These are phyloP conservation scores for Tephrocybe sp. DNA, from an alignment of 768 basidiomycete genomes.

Conservation along the genomic window DNA sequence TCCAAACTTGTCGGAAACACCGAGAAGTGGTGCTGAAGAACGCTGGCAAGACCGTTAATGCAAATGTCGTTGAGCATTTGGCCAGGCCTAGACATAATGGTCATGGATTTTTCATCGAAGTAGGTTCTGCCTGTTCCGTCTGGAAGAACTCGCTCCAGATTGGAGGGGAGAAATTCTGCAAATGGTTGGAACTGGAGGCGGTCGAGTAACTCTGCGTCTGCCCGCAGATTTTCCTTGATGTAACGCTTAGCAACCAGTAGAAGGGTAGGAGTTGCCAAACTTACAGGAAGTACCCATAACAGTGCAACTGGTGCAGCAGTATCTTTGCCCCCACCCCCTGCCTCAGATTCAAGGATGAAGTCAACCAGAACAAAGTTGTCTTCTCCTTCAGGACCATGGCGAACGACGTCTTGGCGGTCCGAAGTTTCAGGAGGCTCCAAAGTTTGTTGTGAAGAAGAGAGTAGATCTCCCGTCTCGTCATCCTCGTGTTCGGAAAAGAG, in stretches of 20 bases:
- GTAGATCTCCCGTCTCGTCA: no score
- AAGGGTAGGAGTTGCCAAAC: no score
- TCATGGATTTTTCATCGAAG: slow-evolving; percentile 6
- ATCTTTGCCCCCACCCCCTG: background rate
- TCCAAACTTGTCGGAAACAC: background rate
- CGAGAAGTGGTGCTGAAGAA: slow-evolving; percentile 14
- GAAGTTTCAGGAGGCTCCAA: background rate
- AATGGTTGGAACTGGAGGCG: background rate
- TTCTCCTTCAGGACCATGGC: background rate
- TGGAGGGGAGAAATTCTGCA: background rate
- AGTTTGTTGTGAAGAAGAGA: no score
- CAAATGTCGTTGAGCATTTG: slow-evolving; percentile 23
- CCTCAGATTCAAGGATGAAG: background rate
- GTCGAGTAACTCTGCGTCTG: background rate
- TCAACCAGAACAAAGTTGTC: background rate
- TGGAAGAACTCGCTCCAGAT: background rate
- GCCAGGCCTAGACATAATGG: background rate
- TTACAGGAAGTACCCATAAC: no score
- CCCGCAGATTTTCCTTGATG: background rate
- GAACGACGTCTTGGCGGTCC: background rate
- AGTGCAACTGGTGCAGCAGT: background rate
- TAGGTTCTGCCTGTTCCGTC: background rate
- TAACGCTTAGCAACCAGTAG: no score
- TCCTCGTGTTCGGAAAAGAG: no score
- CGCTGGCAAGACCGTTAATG: slow-evolving; percentile 22